Evolutionary conservation across 257 asterid species (phyloP), one percentile per base, ranked within the genome.

Genomic region (Fraxinus americana): DNA sequence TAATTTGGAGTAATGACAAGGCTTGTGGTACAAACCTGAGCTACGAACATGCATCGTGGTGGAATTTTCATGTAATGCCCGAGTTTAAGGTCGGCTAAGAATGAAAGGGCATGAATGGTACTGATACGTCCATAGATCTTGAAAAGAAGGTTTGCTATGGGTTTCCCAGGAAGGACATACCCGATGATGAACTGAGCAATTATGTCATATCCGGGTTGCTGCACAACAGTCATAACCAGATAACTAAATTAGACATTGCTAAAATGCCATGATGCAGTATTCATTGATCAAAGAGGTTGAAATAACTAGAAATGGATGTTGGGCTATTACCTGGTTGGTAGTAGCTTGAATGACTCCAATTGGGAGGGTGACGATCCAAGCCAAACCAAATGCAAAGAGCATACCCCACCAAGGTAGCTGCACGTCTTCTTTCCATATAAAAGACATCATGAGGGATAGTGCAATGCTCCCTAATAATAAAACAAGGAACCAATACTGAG

Each of bases 51-150:
- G 97, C 91, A 82, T 70, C 96, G 82, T 0, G 97, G 98, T 6
- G 98, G 98, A 61, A 94, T 94, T 83, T 94, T 94, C 98, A 94
- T 91, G 91, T 94, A 94, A 84, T 92, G 98, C 9, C 98, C 98
- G 2, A 94, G 97, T 79, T 94, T 94, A 21, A 94, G 98, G 86
- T 94, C 98, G 0, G 98, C 92, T 50, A 94, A 82, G 89, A 94
- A 94, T 13, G 98, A 89, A 70, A 94, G 95, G 30, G 98, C 97
- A 3, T 94, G 98, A 11, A 92, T 82, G 4, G 96, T 91, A 82
- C 98, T 94, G 74, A 87, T 92, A 21, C 98, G 84, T 23, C 98
- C 98, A 52, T 94, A 92, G 29, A 94, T 94, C 89, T 94, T 94
- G 96, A 91, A 94, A 38, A 92, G 88, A 79, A 94, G 87, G 76